Evolutionary conservation across 2,329 filamentous ascomycete species (phyloP), one percentile per base, ranked within the genome.

Genomic region (Trematosphaeria pertusa): DNA sequence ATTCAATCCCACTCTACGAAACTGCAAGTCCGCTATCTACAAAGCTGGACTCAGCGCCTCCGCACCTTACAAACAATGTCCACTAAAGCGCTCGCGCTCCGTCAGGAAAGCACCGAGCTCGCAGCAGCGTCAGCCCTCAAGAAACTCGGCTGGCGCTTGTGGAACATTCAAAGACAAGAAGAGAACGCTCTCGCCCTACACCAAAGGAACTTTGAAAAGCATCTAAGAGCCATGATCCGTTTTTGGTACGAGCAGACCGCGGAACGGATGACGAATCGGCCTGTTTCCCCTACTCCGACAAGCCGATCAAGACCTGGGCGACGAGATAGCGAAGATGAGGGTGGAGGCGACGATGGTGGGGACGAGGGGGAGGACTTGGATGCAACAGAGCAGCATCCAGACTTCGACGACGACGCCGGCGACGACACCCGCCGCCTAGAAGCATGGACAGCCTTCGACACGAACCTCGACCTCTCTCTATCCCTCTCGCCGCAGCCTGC

Each of bases 71-170:
- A 69, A 4, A 54, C 54, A 0, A 52, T 74, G 43, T 62, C 73
- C 2, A 42, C 74, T 18, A 73, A 78, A 58, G 82, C 82, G 10
- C 48, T 71, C 3, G 64, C 70, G 1, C 71, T 82, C 26, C 63
- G 75, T 39, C 74, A 76, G 19, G 72, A 79, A 46, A 77, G 75
- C 32, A 67, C 77, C 4, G 74, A 80, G 10, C 68, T 74, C 18
- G 67, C 76, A 3, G 77, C 81, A 11, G 72, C 73, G 9, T 70
- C 69, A 11, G 74, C 73, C 18, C 69, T 85, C 46, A 81, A 80
- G 60, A 81, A 78, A 57, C 68, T 85, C n/a, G 82, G 80, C 42
- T 80, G 84, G 67, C 77, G 77, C 6, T 70, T 81, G 2, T 85
- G 85, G 67, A 81, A 82, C 31, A 69, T 81, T 4, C 72, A 74